A percentile compares a stretch with the other conserved stretches of the same genome.
These are phyloP conservation scores for Litchi chinensis DNA, from an alignment of 345 rosid species.

Conservation along the genomic window DNA sequence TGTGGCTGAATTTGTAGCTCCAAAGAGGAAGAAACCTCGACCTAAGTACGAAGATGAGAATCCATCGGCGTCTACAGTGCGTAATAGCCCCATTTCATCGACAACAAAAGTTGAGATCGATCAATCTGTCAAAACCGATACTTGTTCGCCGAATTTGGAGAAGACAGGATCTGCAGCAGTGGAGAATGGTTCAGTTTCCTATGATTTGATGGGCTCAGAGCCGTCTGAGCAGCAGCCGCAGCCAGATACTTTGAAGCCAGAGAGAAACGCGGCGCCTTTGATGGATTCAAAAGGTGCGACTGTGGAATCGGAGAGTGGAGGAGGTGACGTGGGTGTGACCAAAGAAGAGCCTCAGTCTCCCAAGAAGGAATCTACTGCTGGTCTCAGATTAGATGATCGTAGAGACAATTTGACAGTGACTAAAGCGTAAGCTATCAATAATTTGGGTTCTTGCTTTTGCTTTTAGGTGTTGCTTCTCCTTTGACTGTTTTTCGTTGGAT, in stretches of 20 bases:
- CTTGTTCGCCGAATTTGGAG: slow-evolving; percentile 43
- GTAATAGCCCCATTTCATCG: slow-evolving; percentile 48
- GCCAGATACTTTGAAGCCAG: slow-evolving; percentile 27
- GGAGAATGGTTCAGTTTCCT: slow-evolving; percentile 37
- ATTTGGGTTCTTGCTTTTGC: background rate
- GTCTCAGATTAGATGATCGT: slow-evolving; percentile 55
- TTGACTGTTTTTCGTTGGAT: slow-evolving; percentile 6
- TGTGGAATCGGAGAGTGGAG: slow-evolving; percentile 43
- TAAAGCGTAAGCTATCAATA: slow-evolving; percentile 52
- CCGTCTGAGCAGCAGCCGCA: slow-evolving; percentile 23
- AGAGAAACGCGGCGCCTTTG: slow-evolving; percentile 15
- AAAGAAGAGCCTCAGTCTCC: slow-evolving; percentile 64
- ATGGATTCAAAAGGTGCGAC: slow-evolving; percentile 48
- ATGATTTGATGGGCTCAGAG: slow-evolving; percentile 35
- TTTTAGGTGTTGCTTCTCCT: background rate
- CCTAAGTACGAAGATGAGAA: slow-evolving; percentile 85
- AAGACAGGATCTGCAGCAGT: slow-evolving; percentile 41
- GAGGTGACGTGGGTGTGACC: slow-evolving; percentile 37
- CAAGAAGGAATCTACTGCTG: slow-evolving; percentile 53
- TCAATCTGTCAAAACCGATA: slow-evolving; percentile 51
- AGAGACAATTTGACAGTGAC: slow-evolving; percentile 31
- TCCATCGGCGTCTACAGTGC: slow-evolving; percentile 44
- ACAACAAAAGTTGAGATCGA: slow-evolving; percentile 57
- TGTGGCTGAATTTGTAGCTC: slow-evolving; percentile 52
- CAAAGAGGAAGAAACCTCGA: slow-evolving; percentile 91